Conservation (phyloP, 2,329 filamentous ascomycete genomes). For the Pseudofabraea citricarpa region DNA sequence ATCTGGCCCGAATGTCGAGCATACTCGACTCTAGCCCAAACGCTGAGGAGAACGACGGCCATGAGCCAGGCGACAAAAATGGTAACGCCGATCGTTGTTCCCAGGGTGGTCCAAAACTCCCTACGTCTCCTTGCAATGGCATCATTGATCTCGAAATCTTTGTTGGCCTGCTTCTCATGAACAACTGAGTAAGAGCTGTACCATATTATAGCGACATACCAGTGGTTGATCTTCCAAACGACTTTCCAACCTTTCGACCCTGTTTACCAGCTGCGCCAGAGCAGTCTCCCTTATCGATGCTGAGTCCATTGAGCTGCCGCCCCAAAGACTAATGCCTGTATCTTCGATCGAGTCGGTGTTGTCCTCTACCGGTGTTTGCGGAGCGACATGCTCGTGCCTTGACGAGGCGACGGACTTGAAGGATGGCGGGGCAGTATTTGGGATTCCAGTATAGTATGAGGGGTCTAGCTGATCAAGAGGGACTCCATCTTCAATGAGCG, state of each 20-base stretch:
- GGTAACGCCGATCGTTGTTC: not conserved
- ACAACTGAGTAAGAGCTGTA: too few relatives aligned
- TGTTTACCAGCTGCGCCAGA: not conserved
- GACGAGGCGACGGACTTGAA: constrained; percentile 5
- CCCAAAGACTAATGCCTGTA: not conserved
- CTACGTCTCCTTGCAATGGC: not conserved
- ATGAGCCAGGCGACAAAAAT: not conserved
- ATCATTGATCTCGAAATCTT: not conserved
- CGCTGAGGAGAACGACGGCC: not conserved
- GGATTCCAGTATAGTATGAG: constrained; percentile 4
- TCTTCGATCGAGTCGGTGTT: not conserved
- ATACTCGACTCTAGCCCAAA: not conserved
- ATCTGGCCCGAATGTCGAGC: not conserved
- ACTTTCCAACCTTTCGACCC: not conserved
- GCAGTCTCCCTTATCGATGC: not conserved
- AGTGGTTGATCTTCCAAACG: not conserved
- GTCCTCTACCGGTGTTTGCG: not conserved
- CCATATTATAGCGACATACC: not conserved
- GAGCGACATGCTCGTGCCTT: not conserved
- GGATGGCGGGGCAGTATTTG: constrained; percentile 2
- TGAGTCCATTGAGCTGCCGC: not conserved
- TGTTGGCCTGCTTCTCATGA: not conserved
- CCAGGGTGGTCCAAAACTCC: not conserved
- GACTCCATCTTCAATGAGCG: not conserved
- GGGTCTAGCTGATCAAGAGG: not conserved